Base-by-base conservation (phyloP, 2,329 filamentous ascomycete species). In the Anisogramma anomala region DNA sequence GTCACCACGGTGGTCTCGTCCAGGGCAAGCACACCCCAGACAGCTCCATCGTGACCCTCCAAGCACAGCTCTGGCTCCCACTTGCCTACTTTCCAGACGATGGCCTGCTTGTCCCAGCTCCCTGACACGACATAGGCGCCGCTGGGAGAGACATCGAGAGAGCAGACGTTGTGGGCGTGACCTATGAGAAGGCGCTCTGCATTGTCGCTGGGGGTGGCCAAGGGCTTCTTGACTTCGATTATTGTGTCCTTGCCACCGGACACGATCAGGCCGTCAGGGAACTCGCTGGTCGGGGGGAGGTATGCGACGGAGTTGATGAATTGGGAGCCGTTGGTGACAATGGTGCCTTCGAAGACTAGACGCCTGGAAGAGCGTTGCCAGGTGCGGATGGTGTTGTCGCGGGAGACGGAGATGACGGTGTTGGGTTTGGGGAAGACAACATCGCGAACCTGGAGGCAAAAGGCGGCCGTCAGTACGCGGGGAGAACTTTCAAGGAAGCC, bases 231-330 rank as follows among this genome's bases (percentile, higher is more conserved):
- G 36, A 93, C 84, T 58, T 96, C 89, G 53, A 98, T 89, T 49
- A 96, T 83, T 23, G 85, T 82, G 56, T 96, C 91, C 56, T 89
- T 84, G 43, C 91, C 91, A 49, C 84, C 87, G 0, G 88, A 91
- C 6, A 94, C 70, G 28, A 96, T 71, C 3, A 95, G 71, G 10
- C 91, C 91, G 39, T 91, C 74, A 0, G 85, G 77, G 50, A 79
- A 80, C 6, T 76, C 67, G 37, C 71, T 56, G 11, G 75, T 81
- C 0, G 88, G 77, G 2, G 79, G 78, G 0, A 86, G 66, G 52
- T 83, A 93, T 44, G 87, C 71, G 33, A 98, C 59, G 3, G 82
- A 77, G 63, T 95, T 98, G 64, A 96, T 77, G 56, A 91, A 98
- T 48, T 84, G 79, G 31, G 83, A 76, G 45, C 85, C 84, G 49